Base-by-base conservation (phyloP, 805 yeast genomes). In the Vanderwaltozyma verrucispora region DNA sequence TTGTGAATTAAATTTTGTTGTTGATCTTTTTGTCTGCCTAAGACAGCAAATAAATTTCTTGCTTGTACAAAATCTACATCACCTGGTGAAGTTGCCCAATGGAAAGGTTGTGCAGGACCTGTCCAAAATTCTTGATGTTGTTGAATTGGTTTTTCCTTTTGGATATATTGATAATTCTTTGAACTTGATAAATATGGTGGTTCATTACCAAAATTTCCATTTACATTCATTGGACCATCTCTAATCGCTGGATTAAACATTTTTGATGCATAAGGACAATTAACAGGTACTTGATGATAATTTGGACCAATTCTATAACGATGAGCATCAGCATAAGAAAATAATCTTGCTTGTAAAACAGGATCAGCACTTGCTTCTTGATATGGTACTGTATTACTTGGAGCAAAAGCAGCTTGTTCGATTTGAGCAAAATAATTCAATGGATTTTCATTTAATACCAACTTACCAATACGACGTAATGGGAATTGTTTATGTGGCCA, bases 401-500 rank as follows among this genome's bases (percentile, higher is more conserved):
- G 94, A 3, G 88, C 76, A 60, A 83, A 83, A 1, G 94, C 94
- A 44, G 79, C 82, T 58, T 83, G 92, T 60, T 83, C 94, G 40
- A 81, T 72, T 59, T 83, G 94, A 35, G 94, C 94, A 59, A 84
- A 85, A 64, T 77, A 86, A 63, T 85, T 85, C 62, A 73, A 67
- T 42, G 95, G 92, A 64, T 85, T 85, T 63, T 82, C 84, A 62
- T 85, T 80, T 59, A 85, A 63, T 2, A 75, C 76, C 47, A 85
- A 66, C 59, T 77, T 78, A 59, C 95, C 96, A 56, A 86, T 79
- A 60, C 77, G 77, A 62, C 95, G 75, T 65, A 86, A 63, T 54
- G 96, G 95, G 71, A 76, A 86, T 40, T 85, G 79, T 50, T 65
- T 67, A 57, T 86, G 94, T 26, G 95, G 86, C 96, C 96, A 86